A percentile compares a stretch with the other conserved stretches of the same genome.
phyloP scores from a whole-genome alignment of 2,329 filamentous ascomycete species.

The Ceratocystiopsis minuta region DNA sequence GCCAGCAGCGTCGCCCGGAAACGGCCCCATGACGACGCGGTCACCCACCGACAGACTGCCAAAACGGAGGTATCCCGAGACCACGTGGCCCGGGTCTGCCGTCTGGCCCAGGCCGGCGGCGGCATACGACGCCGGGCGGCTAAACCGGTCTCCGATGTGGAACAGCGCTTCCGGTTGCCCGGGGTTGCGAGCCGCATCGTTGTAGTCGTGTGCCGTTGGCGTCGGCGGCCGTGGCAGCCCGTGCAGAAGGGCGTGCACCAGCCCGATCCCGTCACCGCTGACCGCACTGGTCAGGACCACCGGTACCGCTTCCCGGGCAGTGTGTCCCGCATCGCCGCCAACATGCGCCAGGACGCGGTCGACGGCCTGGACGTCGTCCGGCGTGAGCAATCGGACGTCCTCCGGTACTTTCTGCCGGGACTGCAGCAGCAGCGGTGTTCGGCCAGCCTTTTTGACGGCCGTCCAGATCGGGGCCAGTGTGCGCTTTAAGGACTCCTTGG shows the following conservation, averaged over 20 bases:
- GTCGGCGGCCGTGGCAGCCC: constrained; percentile 50
- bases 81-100: constrained; percentile 45
- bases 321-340: constrained; percentile 12
- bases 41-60: constrained; percentile 65
- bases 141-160: constrained; percentile 82
- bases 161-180: constrained; percentile 52
- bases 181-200: constrained; percentile 34
- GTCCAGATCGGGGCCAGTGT: constrained; percentile 60
- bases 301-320: constrained; percentile 42
- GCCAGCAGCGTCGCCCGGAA: constrained; percentile 38
- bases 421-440: constrained; percentile 56
- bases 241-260: constrained; percentile 65
- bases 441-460: constrained; percentile 55
- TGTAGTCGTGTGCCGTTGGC: constrained; percentile 33
- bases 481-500: constrained; percentile 48
- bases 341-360: constrained; percentile 35
- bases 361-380: constrained; percentile 38
- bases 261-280: constrained; percentile 63
- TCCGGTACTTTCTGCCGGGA: constrained; percentile 23
- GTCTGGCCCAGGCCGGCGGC: constrained; percentile 22
- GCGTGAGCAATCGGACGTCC: constrained; percentile 39
- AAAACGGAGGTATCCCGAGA: constrained; percentile 71
- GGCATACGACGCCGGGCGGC: constrained; percentile 45
- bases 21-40: constrained; percentile 62
- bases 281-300: constrained; percentile 79